phyloP scores from a whole-genome alignment of 2,329 filamentous ascomycete genomes.

The Thelonectria blattea region DNA sequence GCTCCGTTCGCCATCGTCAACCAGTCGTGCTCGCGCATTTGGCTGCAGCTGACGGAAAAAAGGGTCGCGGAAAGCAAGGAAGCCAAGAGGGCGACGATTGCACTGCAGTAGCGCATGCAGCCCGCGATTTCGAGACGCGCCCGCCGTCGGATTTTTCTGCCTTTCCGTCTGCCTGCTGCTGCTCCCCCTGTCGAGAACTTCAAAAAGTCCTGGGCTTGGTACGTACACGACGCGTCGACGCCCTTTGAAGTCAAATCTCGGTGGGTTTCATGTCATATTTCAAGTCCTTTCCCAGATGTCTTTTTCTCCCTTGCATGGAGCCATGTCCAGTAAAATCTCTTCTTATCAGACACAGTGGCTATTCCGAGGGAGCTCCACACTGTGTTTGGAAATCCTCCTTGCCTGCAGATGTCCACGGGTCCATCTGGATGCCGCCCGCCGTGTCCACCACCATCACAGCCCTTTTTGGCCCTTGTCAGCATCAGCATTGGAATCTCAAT shows the following conservation, averaged over 20 bases:
- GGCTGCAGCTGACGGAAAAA: slow-evolving; percentile 12
- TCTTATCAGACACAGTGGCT: slow-evolving; percentile 20
- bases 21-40: slow-evolving; percentile 24
- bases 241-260: slow-evolving; percentile 5
- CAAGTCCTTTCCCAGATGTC: background rate
- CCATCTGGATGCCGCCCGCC: background rate
- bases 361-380: background rate
- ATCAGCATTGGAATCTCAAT: background rate
- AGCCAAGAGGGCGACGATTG: background rate
- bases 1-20: slow-evolving; percentile 8
- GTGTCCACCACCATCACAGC: background rate
- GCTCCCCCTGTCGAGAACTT: slow-evolving; percentile 1
- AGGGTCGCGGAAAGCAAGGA: background rate
- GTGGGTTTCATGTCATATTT: background rate
- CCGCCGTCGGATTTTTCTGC: slow-evolving; percentile 14
- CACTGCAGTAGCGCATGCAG: slow-evolving; percentile 10
- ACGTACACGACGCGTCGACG: slow-evolving; percentile 9
- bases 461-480: too few relatives aligned
- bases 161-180: slow-evolving; percentile 17
- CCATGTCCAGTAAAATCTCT: background rate
- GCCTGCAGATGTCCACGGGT: slow-evolving; percentile 3
- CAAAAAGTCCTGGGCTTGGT: background rate
- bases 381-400: slow-evolving; percentile 7
- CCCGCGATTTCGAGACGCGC: slow-evolving; percentile 2
- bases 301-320: background rate